A percentile compares a stretch with the other conserved stretches of the same genome.
phyloP scores from a whole-genome alignment of 176 grass and related monocot genomes.

The Calamus simplicifolius region DNA sequence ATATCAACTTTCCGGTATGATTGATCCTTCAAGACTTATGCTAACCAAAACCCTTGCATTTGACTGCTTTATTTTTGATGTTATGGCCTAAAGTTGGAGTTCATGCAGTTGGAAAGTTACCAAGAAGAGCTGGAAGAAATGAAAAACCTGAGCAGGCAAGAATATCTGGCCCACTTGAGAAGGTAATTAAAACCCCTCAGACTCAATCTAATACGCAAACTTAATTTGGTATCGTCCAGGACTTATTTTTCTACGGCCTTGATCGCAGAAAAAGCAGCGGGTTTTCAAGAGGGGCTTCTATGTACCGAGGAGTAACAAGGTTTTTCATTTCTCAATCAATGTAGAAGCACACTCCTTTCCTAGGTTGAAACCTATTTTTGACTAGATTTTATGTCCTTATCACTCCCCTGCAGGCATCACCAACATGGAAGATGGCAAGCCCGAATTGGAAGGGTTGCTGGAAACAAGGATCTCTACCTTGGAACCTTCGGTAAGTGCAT shows the following conservation, averaged over 20 bases:
- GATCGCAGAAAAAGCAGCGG: conserved; percentile 80
- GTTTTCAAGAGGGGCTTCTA: conserved; percentile 92
- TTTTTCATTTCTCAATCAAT: conserved; percentile 1
- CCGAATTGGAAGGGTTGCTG: conserved; percentile 90
- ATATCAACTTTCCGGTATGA: conserved; percentile 81
- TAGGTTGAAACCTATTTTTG: too few relatives aligned
- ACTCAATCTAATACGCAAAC: background rate
- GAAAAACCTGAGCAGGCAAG: conserved; percentile 86
- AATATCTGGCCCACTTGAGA: conserved; percentile 82
- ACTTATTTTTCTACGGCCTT: background rate
- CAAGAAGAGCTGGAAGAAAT: conserved; percentile 65
- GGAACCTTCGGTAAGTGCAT: conserved; percentile 84
- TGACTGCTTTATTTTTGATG: too few relatives aligned
- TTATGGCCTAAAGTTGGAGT: too few relatives aligned
- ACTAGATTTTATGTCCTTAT: background rate
- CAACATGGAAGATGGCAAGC: conserved; percentile 98
- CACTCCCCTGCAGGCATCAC: conserved; percentile 59
- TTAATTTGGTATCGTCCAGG: background rate
- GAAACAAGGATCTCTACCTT: conserved; percentile 98
- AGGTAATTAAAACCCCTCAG: conserved; percentile 29
- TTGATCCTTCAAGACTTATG: background rate
- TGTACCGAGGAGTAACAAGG: conserved; percentile 96
- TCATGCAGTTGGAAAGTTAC: conserved; percentile 64
- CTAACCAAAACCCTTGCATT: too few relatives aligned
- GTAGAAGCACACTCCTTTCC: too few relatives aligned